Base-by-base conservation (phyloP, 768 basidiomycete species). In the Inosperma sp. region DNA sequence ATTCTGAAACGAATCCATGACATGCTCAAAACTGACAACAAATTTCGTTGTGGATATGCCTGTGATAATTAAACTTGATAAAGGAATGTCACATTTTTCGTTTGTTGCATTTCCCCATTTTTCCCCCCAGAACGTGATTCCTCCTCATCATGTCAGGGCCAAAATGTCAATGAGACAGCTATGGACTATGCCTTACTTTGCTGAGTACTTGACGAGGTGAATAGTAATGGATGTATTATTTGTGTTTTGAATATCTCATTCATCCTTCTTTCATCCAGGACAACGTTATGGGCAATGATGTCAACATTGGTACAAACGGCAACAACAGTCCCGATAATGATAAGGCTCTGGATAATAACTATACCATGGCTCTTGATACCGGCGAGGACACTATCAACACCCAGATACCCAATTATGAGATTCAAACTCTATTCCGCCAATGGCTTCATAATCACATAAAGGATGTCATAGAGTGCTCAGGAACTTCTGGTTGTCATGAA, bases 111-210 rank as follows among this genome's bases (percentile, higher is more conserved):
- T 44, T 19, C 29, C 33, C 43, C 21, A 21, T 44, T 30, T n/a
- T n/a, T 44, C 12, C 8, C n/a, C n/a, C n/a, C n/a, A n/a, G 31
- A 31, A 30, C 16, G 17, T 25, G 3, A 44, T 31, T 26, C 29
- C 17, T 33, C 31, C 0, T 22, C 9, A 33, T 14, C 14, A 23
- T 5, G 5, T 34, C 31, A 34, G 44, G 31, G 12, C 19, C 19
- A n/a, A 45, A 16, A 46, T 46, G 44, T 46, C 44, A 34, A 46
- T 19, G 44, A 34, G 19, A 23, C 44, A 46, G 31, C 25, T 46
- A 16, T 46, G 44, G 21, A 46, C 31, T 7, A 31, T 46, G 10
- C 31, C 25, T 46, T 34, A 31, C 30, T 46, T 33, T 7, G 31
- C 31, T 46, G 44, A 33, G 31, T 46, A 46, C 14, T 46, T 46